phyloP scores from a whole-genome alignment of 768 basidiomycete genomes.

The Phanerochaete carnosa region DNA sequence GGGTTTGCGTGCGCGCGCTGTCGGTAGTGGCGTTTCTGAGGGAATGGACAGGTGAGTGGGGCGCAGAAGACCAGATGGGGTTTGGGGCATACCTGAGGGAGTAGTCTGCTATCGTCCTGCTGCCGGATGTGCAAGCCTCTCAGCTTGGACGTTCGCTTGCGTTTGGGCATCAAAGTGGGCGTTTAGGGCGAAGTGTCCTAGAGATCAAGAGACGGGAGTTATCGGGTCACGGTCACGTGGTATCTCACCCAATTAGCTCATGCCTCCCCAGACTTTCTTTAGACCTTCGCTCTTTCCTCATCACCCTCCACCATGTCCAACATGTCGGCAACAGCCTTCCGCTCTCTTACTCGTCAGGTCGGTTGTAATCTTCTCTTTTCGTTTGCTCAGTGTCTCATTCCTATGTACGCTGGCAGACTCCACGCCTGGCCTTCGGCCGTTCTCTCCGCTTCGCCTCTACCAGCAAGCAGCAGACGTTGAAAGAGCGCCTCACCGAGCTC shows the following conservation, averaged over 20 bases:
- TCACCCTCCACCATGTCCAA: slow-evolving; percentile 9
- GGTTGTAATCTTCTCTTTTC: slow-evolving; percentile 17
- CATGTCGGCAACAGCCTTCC: slow-evolving; percentile 29
- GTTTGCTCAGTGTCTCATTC: slow-evolving; percentile 20
- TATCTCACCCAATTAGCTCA: neutral
- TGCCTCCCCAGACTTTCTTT: slow-evolving; percentile 10
- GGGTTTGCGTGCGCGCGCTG: slow-evolving; percentile 85
- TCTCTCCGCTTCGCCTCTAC: slow-evolving; percentile 65
- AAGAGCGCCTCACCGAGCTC: slow-evolving; percentile 90
- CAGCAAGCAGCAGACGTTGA: slow-evolving; percentile 71
- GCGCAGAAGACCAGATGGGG: neutral
- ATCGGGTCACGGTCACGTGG: slow-evolving; percentile 19
- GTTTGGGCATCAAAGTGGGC: slow-evolving; percentile 25
- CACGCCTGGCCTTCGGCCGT: slow-evolving; percentile 43
- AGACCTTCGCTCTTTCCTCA: slow-evolving; percentile 4
- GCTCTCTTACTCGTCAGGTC: slow-evolving; percentile 33
- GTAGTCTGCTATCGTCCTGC: slow-evolving; percentile 18
- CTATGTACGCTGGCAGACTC: slow-evolving; percentile 36
- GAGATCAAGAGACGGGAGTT: slow-evolving; percentile 1
- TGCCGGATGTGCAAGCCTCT: neutral
- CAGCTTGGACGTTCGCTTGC: slow-evolving; percentile 20
- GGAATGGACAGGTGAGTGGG: slow-evolving; percentile 3
- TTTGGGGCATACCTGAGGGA: slow-evolving; percentile 28
- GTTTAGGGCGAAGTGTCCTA: neutral
- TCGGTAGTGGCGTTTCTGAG: slow-evolving; percentile 78